Conservation (phyloP, 2,329 filamentous ascomycete species). For the Thyridium curvatum region DNA sequence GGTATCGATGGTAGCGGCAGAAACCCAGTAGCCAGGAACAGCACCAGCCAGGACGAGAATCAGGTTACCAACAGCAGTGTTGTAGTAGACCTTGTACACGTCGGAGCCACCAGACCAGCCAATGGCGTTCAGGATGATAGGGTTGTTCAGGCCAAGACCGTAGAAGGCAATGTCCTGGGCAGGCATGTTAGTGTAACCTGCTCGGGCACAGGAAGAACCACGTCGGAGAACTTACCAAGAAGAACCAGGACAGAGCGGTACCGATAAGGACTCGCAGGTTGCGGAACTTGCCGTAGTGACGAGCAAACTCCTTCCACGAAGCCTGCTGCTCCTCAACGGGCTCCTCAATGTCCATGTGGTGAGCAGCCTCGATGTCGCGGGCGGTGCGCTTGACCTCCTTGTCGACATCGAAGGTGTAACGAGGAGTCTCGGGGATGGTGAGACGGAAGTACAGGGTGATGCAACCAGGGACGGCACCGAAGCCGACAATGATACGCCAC, state of each 20-base stretch:
- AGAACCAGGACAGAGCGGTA: constrained; percentile 82
- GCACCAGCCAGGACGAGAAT: constrained; percentile 74
- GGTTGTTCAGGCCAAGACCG: constrained; percentile 44
- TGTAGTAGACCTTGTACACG: constrained; percentile 65
- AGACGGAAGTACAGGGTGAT: constrained; percentile 61
- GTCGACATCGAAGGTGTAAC: constrained; percentile 60
- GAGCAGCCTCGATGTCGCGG: constrained; percentile 48
- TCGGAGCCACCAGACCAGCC: constrained; percentile 35
- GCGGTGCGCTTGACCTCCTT: constrained; percentile 53
- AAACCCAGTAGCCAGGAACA: constrained; percentile 66
- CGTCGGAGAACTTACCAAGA: constrained; percentile 51
- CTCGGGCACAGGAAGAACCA: no score
- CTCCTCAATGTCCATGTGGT: constrained; percentile 43
- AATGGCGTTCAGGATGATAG: constrained; percentile 22
- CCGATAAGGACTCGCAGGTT: constrained; percentile 55
- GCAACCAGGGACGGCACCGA: constrained; percentile 56
- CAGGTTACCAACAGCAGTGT: constrained; percentile 71
- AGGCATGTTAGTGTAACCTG: no score
- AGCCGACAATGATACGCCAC: constrained; percentile 62
- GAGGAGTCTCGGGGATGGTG: constrained; percentile 59
- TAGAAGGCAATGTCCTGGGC: constrained; percentile 52
- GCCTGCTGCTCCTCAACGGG: constrained; percentile 67
- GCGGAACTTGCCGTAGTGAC: constrained; percentile 65
- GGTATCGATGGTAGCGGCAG: constrained; percentile 31
- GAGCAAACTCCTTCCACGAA: constrained; percentile 63